Percentiles rank a stretch among this genome's conserved stretches.
These are phyloP conservation scores for Dryadomyces quercus-mongolicae DNA, from an alignment of 2,329 filamentous ascomycete species.

Conservation along the genomic window DNA sequence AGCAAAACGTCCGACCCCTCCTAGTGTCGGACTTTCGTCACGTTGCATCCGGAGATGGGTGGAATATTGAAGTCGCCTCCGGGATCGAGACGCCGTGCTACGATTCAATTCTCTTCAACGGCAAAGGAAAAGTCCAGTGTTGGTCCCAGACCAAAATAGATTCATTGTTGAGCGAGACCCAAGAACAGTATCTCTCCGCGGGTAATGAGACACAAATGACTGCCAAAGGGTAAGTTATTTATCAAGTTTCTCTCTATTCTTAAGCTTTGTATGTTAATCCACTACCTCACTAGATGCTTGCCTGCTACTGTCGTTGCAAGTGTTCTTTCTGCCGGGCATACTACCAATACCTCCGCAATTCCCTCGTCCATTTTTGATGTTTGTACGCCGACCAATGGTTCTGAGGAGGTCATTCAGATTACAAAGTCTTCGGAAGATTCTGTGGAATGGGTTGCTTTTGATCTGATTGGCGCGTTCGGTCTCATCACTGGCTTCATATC, in stretches of 20 bases:
- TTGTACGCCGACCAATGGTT: constrained; percentile 34
- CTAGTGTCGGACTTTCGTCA: constrained; percentile 45
- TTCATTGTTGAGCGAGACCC: constrained; percentile 20
- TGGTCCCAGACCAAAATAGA: constrained; percentile 30
- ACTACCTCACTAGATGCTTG: too few relatives aligned
- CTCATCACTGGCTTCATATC: constrained; percentile 32
- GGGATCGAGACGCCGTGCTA: constrained; percentile 42
- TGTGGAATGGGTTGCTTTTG: constrained; percentile 35
- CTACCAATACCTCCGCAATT: constrained; percentile 23
- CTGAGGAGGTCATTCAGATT: constrained; percentile 29
- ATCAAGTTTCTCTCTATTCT: too few relatives aligned
- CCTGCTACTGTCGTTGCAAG: constrained; percentile 26
- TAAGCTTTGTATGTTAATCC: too few relatives aligned
- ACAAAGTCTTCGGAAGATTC: constrained; percentile 6
- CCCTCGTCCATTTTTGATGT: constrained; percentile 30
- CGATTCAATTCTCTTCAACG: constrained; percentile 50
- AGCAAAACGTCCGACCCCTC: constrained; percentile 31
- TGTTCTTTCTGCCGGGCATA: constrained; percentile 16
- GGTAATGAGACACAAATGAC: constrained; percentile 23
- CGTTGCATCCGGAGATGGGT: constrained; percentile 29
- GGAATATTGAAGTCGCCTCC: constrained; percentile 25
- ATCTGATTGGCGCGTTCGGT: constrained; percentile 39
- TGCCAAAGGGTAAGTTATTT: constrained; percentile 31
- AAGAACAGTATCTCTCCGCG: constrained; percentile 18
- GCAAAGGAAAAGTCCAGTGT: constrained; percentile 44